Conservation (phyloP, 1,284 basidiomycete species). For the Termitomyces sp. region DNA sequence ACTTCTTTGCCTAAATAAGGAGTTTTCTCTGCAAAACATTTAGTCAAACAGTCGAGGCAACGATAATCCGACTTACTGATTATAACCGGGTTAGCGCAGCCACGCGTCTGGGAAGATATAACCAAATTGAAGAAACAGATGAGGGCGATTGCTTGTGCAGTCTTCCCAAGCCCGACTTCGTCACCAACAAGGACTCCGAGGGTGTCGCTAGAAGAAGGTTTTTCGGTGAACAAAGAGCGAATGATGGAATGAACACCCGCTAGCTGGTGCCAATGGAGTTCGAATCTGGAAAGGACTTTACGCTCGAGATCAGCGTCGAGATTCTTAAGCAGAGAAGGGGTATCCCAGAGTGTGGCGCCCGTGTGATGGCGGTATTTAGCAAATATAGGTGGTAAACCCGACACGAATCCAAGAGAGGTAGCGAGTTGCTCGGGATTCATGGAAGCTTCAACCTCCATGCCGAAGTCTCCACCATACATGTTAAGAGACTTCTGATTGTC, state of each 20-base stretch:
- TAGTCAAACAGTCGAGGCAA: too few relatives aligned
- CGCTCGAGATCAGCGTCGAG: neutral
- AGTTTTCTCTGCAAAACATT: too few relatives aligned
- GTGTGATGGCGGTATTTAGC: neutral
- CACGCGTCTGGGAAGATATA: conserved; percentile 1
- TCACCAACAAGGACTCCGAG: conserved; percentile 21
- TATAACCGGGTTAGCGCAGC: neutral
- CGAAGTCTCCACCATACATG: neutral
- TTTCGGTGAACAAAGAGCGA: too few relatives aligned
- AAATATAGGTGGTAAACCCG: neutral
- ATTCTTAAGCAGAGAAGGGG: neutral
- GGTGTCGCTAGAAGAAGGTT: too few relatives aligned
- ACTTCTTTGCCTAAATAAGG: too few relatives aligned
- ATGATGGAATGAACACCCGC: neutral
- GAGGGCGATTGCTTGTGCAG: conserved; percentile 10
- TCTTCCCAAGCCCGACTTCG: conserved; percentile 32
- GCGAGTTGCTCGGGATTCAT: neutral
- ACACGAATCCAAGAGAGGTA: neutral
- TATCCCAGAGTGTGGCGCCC: neutral
- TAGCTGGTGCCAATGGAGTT: neutral
- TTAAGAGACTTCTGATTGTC: neutral
- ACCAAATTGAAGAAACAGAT: neutral
- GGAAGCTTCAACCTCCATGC: neutral
- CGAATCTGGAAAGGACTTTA: neutral
- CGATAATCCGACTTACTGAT: conserved; percentile 20